Evolutionary conservation across 768 basidiomycete genomes (phyloP).

Genomic region (Gymnopilus junonius): DNA sequence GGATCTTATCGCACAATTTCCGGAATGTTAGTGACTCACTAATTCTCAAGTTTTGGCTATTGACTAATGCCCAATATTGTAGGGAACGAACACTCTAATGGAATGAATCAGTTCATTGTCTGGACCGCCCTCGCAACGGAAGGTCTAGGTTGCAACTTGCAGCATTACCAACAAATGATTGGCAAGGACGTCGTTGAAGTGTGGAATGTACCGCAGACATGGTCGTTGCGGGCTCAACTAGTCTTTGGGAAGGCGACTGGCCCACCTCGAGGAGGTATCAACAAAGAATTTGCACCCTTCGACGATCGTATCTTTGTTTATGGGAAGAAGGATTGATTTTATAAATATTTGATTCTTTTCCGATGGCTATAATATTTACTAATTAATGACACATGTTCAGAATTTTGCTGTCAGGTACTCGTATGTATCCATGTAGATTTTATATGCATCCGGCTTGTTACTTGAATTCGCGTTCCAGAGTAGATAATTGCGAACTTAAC

Average conservation of each 20-base stretch:
- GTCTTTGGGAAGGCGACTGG: slow-evolving; percentile 7
- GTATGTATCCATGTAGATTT: too few species aligned
- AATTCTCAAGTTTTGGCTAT: background rate
- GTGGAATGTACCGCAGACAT: slow-evolving; percentile 6
- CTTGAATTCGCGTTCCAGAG: too few species aligned
- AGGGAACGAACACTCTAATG: background rate
- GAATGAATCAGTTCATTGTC: slow-evolving; percentile 5
- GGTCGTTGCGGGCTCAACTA: background rate
- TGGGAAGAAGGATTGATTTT: background rate
- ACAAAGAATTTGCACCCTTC: background rate
- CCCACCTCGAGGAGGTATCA: slow-evolving; percentile 2
- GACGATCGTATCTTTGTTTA: background rate
- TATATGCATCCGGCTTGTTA: too few species aligned
- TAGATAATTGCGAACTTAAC: too few species aligned
- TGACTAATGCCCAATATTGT: background rate
- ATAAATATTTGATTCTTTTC: too few species aligned
- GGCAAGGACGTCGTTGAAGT: background rate
- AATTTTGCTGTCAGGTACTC: too few species aligned
- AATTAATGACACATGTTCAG: too few species aligned
- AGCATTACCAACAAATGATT: background rate
- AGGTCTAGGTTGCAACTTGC: slow-evolving; percentile 2
- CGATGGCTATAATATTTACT: too few species aligned
- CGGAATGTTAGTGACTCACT: background rate
- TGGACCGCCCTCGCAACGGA: slow-evolving; percentile 4
- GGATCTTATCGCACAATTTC: background rate